A percentile compares a stretch with the other conserved stretches of the same genome.
Evolutionary conservation across 495 filamentous ascomycete genomes (phyloP).

Genomic region (Podospora pseudopauciseta): DNA sequence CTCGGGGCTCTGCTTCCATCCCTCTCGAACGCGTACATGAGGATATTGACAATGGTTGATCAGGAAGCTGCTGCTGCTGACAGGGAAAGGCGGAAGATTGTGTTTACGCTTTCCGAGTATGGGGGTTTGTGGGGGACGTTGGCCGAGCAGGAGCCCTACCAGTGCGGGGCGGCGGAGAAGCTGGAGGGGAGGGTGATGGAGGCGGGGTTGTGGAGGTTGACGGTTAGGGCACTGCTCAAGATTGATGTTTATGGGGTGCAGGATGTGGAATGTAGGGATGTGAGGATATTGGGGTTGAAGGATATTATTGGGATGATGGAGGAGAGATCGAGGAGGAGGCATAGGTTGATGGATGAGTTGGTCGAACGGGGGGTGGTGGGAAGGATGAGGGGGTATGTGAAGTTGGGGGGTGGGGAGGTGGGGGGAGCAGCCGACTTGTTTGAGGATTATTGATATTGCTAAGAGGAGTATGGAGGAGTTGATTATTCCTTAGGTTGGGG

Average conservation of each 20-base stretch:
- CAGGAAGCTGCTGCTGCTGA: slow-evolving; percentile 38
- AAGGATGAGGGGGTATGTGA: slow-evolving; percentile 15
- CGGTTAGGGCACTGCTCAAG: slow-evolving; percentile 48
- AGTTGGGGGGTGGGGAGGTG: slow-evolving; percentile 9
- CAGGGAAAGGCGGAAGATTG: slow-evolving; percentile 35
- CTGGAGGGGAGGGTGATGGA: slow-evolving; percentile 40
- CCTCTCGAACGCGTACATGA: slow-evolving; percentile 55
- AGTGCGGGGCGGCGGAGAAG: slow-evolving; percentile 22
- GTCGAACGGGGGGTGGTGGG: slow-evolving; percentile 28
- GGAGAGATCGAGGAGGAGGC: slow-evolving; percentile 39
- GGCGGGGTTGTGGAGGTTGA: slow-evolving; percentile 47
- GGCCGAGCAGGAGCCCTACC: slow-evolving; percentile 9
- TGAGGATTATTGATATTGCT: slow-evolving; percentile 49
- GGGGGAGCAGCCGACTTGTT: slow-evolving; percentile 36
- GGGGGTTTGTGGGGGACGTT: slow-evolving; percentile 44
- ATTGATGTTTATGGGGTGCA: slow-evolving; percentile 51
- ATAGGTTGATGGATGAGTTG: slow-evolving; percentile 38
- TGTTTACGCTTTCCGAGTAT: slow-evolving; percentile 42
- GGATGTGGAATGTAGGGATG: slow-evolving; percentile 4
- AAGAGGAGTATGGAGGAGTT: slow-evolving; percentile 46
- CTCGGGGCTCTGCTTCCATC: slow-evolving; percentile 61
- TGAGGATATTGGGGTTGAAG: slow-evolving; percentile 40
- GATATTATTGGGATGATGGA: slow-evolving; percentile 51
- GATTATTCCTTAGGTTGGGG: slow-evolving; percentile 40
- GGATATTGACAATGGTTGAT: slow-evolving; percentile 46